Percentiles rank a stretch among this genome's conserved stretches.
Conservation (phyloP, 179 eudicot species). For the Corrigiola litoralis region DNA sequence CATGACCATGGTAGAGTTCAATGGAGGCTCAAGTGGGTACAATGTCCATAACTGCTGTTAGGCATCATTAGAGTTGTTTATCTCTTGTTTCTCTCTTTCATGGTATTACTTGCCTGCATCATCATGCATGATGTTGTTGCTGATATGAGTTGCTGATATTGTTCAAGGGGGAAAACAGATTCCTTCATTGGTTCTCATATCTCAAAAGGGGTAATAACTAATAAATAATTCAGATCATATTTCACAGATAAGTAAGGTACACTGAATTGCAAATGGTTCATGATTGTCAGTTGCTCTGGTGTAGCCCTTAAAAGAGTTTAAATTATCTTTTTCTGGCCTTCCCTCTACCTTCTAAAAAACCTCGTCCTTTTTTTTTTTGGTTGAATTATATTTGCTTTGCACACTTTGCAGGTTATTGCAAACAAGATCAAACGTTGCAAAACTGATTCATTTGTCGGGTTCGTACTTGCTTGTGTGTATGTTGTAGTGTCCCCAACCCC, state of each 20-base stretch:
- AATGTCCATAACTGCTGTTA: too few species aligned
- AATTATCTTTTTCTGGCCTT: neutral
- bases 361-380: neutral
- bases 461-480: slow-evolving; percentile 19
- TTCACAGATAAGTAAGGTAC: too few species aligned
- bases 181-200: too few species aligned
- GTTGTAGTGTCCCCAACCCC: neutral
- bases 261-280: too few species aligned
- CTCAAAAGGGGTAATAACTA: too few species aligned
- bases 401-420: slow-evolving; percentile 55
- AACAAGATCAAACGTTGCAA: slow-evolving; percentile 98
- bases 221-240: neutral
- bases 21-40: too few species aligned
- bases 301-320: neutral
- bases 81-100: too few species aligned
- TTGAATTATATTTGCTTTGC: slow-evolving; percentile 1
- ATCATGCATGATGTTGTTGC: too few species aligned
- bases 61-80: too few species aligned
- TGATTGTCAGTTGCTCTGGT: neutral
- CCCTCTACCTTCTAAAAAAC: neutral
- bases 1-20: too few species aligned
- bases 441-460: slow-evolving; percentile 88
- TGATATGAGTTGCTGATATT: neutral
- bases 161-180: neutral
- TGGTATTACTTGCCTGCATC: too few species aligned